Conservation (phyloP, 169 alveolate genomes). For the Eimeria sp. region DNA sequence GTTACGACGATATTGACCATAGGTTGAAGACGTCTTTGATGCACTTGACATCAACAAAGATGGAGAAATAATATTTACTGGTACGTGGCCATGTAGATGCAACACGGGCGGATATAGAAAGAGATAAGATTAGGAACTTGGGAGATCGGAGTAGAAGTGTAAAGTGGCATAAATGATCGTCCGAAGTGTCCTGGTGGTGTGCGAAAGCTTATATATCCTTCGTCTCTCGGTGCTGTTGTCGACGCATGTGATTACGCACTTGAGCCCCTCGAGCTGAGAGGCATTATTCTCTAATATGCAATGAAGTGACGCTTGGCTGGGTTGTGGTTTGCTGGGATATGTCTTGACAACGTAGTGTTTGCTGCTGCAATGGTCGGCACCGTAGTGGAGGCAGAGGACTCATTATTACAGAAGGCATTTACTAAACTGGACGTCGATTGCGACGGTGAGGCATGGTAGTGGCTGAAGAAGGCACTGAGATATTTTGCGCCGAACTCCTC, state of each 20-base stretch:
- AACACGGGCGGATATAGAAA: neutral
- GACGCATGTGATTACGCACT: neutral
- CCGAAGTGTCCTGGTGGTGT: neutral
- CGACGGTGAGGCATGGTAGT: constrained; percentile 6
- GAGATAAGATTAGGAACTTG: neutral
- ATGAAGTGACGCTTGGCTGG: neutral
- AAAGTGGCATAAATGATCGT: neutral
- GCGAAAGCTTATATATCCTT: neutral
- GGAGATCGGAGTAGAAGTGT: neutral
- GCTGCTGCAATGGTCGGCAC: constrained; percentile 74
- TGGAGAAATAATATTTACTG: constrained; percentile 35
- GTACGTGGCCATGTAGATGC: neutral
- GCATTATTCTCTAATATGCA: neutral
- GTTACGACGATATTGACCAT: neutral
- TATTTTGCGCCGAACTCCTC: neutral
- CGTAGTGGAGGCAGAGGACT: constrained; percentile 48
- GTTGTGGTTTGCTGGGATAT: neutral
- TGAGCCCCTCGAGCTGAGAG: neutral
- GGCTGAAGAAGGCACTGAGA: neutral
- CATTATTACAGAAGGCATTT: constrained; percentile 45
- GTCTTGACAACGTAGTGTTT: constrained; percentile 7
- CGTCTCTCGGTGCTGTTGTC: neutral
- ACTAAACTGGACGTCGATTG: constrained; percentile 58
- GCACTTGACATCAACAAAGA: constrained; percentile 72
- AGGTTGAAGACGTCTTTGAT: constrained; percentile 66